Evolutionary conservation across 805 yeast species (phyloP), one percentile per base, ranked within the genome.

Genomic region (Cyberlindnera subsufficiens): DNA sequence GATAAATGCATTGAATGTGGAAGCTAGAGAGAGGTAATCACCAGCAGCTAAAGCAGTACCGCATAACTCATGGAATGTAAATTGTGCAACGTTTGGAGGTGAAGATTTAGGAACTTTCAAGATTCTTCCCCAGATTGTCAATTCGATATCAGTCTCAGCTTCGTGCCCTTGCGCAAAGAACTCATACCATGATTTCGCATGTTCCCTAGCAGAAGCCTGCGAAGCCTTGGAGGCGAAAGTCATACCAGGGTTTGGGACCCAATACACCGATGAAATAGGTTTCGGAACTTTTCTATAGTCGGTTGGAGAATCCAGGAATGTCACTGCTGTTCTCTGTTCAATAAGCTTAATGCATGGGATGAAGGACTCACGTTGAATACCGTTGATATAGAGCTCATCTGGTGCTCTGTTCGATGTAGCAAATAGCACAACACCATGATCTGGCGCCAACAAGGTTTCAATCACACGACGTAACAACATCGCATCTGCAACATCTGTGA

Each of bases 401-500:
- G 99, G 99, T 1, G 90, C 90, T 54, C 99, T 78, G 64, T 93
- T 93, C 7, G 96, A 88, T 1, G 99, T 93, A 22, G 96, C 90
- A 68, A 93, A 90, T 9, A 93, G 66, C 2, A 90, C 80, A 18
- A 90, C 81, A 1, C 98, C 98, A 56, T 84, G 83, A 40, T 82
- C 77, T 0, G 81, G 77, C 37, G 83, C 75, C 43, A 90, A 65
- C n/a, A 86, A 70, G 32, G 78, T 63, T 54, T 78, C 76, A 33
- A 87, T 58, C 32, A 90, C 67, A 39, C 96, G 71, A 49, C 99
- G 77, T 35, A 93, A 70, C 30, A 93, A 71, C 98, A 93, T 93
- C 2, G 99, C 99, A 64, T 93, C 99, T 0, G 98, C 99, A 27
- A 93, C 97, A 62, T 93, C 99, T 1, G 96, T 88, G 35, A 93